Evolutionary conservation across 768 basidiomycete species (phyloP).

Genomic region (Tricholoma saponaceum): DNA sequence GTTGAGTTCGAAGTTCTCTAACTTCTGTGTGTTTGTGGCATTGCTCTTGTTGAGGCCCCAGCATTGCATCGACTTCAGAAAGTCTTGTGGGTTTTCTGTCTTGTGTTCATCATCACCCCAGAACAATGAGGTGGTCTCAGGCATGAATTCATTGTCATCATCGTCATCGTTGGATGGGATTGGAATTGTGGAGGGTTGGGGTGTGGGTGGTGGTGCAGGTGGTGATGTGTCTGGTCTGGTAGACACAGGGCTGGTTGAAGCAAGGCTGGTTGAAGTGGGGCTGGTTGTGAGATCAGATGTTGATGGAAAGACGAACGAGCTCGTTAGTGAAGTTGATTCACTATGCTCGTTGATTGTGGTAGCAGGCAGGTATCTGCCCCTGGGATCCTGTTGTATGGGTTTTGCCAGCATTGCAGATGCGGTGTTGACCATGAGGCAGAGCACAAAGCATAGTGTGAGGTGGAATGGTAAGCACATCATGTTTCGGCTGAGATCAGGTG

Average conservation of each 20-base stretch:
- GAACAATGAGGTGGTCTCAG: neutral
- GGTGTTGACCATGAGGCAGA: neutral
- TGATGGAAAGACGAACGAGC: neutral
- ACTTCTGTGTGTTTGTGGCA: slow-evolving; percentile 4
- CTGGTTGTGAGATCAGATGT: neutral
- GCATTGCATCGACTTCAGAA: slow-evolving; percentile 11
- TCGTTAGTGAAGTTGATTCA: neutral
- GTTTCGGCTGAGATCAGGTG: neutral
- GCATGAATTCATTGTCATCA: neutral
- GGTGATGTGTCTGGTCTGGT: neutral
- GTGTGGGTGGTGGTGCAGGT: neutral
- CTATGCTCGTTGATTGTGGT: neutral
- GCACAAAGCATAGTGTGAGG: neutral
- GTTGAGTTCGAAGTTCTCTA: slow-evolving; percentile 2
- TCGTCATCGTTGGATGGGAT: neutral
- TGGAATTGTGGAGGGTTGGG: neutral
- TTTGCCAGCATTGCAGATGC: neutral
- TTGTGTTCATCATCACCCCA: neutral
- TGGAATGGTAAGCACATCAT: neutral
- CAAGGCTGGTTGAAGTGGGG: neutral
- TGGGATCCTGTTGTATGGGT: neutral
- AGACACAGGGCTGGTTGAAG: neutral
- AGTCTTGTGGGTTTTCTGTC: slow-evolving; percentile 15
- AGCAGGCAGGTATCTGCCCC: neutral
- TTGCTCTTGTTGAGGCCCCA: slow-evolving; percentile 3